Conservation (phyloP, 1,139 yeast genomes). For the Chernovozyma aurita region DNA sequence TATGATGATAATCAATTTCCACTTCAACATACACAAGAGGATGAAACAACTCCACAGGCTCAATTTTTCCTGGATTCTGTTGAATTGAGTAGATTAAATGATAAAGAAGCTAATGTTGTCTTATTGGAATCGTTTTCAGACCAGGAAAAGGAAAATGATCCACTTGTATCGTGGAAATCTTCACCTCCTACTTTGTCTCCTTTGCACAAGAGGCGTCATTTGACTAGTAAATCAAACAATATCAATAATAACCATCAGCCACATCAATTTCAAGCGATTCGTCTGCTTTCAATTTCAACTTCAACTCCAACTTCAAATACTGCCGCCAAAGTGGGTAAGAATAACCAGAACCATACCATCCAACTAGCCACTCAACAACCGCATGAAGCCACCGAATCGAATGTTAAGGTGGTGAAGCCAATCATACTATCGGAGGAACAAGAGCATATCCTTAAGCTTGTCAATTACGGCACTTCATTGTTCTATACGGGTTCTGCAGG, state of each 20-base stretch:
- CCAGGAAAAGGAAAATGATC: background rate
- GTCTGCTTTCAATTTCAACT: conserved; percentile 1
- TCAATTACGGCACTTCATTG: conserved; percentile 46
- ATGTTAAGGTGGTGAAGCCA: conserved; percentile 28
- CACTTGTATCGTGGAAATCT: no score
- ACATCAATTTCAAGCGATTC: background rate
- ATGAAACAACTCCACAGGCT: background rate
- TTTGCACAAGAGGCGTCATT: background rate
- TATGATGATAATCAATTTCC: background rate
- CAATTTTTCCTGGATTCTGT: no score
- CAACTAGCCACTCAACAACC: background rate
- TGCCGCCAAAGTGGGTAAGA: background rate
- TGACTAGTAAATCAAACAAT: background rate
- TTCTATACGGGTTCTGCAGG: conserved; percentile 97
- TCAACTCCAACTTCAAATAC: background rate
- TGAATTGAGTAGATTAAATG: no score
- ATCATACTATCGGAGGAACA: conserved; percentile 39
- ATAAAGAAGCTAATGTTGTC: background rate
- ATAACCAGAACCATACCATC: background rate
- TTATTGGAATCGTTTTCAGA: background rate
- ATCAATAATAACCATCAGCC: background rate
- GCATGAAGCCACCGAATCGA: background rate
- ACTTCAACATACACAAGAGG: background rate
- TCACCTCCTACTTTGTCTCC: background rate
- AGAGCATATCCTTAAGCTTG: conserved; percentile 34